Evolutionary conservation across 2,329 filamentous ascomycete genomes (phyloP), one percentile per base, ranked within the genome.

Genomic region (Aspergillus sp.): DNA sequence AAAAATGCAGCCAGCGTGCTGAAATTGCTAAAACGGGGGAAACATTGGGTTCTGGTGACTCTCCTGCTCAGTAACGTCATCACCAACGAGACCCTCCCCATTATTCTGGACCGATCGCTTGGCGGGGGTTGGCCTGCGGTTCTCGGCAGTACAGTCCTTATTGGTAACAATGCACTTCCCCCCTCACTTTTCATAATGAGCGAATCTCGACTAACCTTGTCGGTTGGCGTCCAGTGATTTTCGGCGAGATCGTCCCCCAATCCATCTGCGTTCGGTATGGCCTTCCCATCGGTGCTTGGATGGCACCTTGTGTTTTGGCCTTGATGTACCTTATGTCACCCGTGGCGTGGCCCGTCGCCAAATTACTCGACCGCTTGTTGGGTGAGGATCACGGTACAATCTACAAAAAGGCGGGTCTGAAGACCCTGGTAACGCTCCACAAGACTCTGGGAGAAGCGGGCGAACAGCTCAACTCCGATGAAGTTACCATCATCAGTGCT

Each of bases 41-140:
- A 99, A 76, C 95, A 99, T 77, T 99, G 95, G 95, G 94, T 99
- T 20, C 82, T 99, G 58, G 95, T 99, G 56, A 98, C 95, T 2
- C 80, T 99, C 26, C 84, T 99, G 7, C 82, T 99, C 57, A 92
- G 92, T 75, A 99, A 99, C 75, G 95, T 99, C 72, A 96, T 99
- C 69, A 96, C 96, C 65, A 98, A 99, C 76, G 95, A 98, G 78
- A 96, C 94, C 2, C 82, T 97, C 14, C 95, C 95, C 29, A 96
- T 99, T 63, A 91, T 99, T 11, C 85, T 99, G 54, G 95, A 99
- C 77, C 85, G 95, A 58, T 96, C 92, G 58, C 85, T 99, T 18
- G 95, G 95, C 31, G 95, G 95, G 66, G 95, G 95, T 64, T 93
- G 96, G 82, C 93, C 94, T 62, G 95, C 95, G 62, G 92, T 98